Conservation (phyloP, 75 land plant species). For the Pseudotsuga menziesii region DNA sequence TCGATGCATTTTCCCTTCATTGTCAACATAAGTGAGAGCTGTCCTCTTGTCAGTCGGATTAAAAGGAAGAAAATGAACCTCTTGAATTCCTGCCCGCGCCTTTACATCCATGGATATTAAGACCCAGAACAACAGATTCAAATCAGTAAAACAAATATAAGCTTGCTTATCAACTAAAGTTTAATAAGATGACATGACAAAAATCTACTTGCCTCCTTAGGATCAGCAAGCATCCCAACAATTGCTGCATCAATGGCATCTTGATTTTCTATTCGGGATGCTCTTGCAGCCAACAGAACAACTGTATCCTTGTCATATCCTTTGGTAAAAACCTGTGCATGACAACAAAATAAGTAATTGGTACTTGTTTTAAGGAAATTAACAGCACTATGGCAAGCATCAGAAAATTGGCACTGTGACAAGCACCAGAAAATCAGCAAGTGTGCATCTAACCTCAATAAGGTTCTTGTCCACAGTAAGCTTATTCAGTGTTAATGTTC, state of each 20-base stretch:
- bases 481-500: conserved; percentile 88
- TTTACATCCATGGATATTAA: conserved; percentile 17
- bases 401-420: background rate
- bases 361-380: background rate
- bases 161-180: background rate
- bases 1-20: conserved; percentile 83
- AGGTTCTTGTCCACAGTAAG: conserved; percentile 87
- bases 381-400: too few relatives aligned
- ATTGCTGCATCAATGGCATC: conserved; percentile 94
- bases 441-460: conserved; percentile 54
- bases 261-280: conserved; percentile 84
- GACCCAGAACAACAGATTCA: conserved; percentile 2
- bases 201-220: conserved; percentile 63
- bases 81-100: conserved; percentile 92
- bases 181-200: conserved; percentile 1
- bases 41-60: conserved; percentile 98
- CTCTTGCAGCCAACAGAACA: conserved; percentile 85
- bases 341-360: background rate
- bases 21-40: conserved; percentile 79
- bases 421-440: background rate
- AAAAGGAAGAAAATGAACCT: conserved; percentile 93
- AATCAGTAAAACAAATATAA: background rate
- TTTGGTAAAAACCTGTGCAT: conserved; percentile 63
- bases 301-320: conserved; percentile 66
- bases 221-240: conserved; percentile 85